Base-by-base conservation (phyloP, 169 alveolate genomes). In the Plasmodium gonderi region DNA sequence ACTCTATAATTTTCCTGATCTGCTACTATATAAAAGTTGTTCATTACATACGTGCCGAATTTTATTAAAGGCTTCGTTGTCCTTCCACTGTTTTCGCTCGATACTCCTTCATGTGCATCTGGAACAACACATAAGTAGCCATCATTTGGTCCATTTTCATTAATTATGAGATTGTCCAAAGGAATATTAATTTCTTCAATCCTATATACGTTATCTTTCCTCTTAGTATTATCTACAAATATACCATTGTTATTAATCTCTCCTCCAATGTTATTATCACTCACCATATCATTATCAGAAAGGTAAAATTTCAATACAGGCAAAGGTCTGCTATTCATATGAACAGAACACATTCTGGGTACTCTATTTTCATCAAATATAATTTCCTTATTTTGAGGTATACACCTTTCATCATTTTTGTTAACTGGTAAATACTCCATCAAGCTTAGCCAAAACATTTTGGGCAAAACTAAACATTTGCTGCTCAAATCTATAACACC, bases 381-480 rank as follows among this genome's bases (percentile, higher is more conserved):
- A 4, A 72, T 68, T 1, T 49, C 92, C 31, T 54, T 87, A 23
- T 60, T 87, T 44, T 60, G 44, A 1, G 90, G 79, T 42, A 87
- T 60, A 14, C 93, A 87, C 45, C 93, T 74, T 47, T 87, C 89
- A 17, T 91, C 94, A 31, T 92, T 80, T 29, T 74, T 80, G 65
- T 81, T 92, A 36, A 95, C 92, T 4, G 97, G 97, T 23, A 95
- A 67, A 40, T 95, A 94, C 29, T 94, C 91, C 97, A 95, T 95
- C 29, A 95, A 68, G 17, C 95, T 94, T 64, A 95, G 47, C 97
- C 97, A 95, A 64, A 94, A 95, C 90, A 93, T 95, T 89, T 82
- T 94, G 1, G 97, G 97, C 3, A 95, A 81, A 4, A 94, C 95
- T 80, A 95, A 68, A 65, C 95, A 94, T 72, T 93, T 90, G 64